Evolutionary conservation across 345 rosid species (phyloP), one percentile per base, ranked within the genome.

Genomic region (Rhodomyrtus tomentosa): DNA sequence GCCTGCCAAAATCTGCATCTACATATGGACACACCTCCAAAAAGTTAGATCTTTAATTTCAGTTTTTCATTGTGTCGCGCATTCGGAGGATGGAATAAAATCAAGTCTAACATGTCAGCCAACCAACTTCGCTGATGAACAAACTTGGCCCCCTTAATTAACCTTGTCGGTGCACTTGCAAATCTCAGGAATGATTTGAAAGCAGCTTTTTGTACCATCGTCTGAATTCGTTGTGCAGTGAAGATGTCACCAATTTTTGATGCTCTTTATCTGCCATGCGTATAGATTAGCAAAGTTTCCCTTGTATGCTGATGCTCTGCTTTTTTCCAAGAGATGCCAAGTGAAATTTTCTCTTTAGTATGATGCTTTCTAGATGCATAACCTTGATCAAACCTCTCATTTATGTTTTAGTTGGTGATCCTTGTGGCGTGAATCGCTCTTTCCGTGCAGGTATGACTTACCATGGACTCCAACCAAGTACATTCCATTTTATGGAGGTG

Each of bases 401-500:
- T 80, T 50, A 27, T 16, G 83, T 53, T 82, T 82, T 82, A 45
- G 52, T 81, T 32, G 55, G 55, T 81, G 82, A 50, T 50, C 52
- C 52, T 81, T 5, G 38, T 81, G 53, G 83, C 45, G 6, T 68
- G 12, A 68, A 20, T 27, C 18, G 24, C 32, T 36, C 49, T 85
- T 86, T 4, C 50, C 5, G 62, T 85, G 90, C 90, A 95, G 98
- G 80, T 97, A 94, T 82, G 98, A 95, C 87, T 94, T 95, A 82
- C 99, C 98, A 38, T 97, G 99, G 99, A 83, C 84, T 90, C 94
- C 95, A 55, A 92, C 98, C 73, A 97, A 91, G 86, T 95, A 92
- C 84, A 95, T 97, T 42, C 99, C 99, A 55, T 97, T 97, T 88
- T 97, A 97, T 82, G 98, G 99, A 54, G 99, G 99, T 5, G 98